phyloP scores from a whole-genome alignment of 1,284 basidiomycete genomes.

The Ustilago shanxiensis region DNA sequence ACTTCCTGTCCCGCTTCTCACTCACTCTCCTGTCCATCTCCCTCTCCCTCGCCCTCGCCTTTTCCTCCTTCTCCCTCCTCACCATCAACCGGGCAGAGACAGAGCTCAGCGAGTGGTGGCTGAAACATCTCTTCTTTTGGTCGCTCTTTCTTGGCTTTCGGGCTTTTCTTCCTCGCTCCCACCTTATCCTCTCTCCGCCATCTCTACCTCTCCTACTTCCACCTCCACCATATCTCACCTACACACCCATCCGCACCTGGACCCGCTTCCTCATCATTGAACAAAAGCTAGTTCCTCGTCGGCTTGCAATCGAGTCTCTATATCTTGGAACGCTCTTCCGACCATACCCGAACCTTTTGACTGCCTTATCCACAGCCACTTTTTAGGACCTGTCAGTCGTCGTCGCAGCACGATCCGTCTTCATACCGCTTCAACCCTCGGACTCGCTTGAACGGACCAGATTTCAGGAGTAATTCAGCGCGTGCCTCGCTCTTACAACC shows the following conservation, averaged over 20 bases:
- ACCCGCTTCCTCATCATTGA: neutral
- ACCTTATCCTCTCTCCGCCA: neutral
- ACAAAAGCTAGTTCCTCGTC: neutral
- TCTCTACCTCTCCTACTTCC: neutral
- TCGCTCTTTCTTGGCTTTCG: neutral
- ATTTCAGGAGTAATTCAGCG: neutral
- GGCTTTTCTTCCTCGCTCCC: neutral
- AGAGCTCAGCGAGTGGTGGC: too few species aligned
- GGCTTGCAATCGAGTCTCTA: neutral
- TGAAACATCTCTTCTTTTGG: neutral
- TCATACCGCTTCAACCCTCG: neutral
- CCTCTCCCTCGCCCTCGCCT: too few species aligned
- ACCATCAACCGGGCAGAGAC: too few species aligned
- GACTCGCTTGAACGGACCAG: neutral
- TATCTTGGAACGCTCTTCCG: neutral
- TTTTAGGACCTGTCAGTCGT: too few species aligned
- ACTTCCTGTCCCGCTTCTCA: neutral
- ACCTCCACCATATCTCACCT: constrained; percentile 1
- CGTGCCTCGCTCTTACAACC: neutral
- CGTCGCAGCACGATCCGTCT: too few species aligned
- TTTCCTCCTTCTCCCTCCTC: too few species aligned
- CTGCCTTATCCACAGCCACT: too few species aligned
- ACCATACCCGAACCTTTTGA: too few species aligned
- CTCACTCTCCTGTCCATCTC: too few species aligned
- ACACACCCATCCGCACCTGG: neutral